phyloP scores from a whole-genome alignment of 305 asterid species.

The Plantago coronopus region DNA sequence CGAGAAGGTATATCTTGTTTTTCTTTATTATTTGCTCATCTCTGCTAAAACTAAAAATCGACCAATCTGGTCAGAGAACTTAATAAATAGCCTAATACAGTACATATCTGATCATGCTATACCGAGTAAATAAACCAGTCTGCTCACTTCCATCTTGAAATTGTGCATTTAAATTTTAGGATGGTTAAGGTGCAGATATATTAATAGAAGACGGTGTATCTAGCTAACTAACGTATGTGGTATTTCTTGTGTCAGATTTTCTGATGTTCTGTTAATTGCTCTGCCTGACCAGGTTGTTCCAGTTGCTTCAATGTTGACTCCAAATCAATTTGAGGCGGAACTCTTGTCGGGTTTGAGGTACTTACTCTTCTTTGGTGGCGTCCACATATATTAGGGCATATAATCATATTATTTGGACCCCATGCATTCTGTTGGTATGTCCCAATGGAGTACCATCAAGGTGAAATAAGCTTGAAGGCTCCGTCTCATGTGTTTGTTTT shows the following conservation, averaged over 20 bases:
- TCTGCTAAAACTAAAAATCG: conserved; percentile 12
- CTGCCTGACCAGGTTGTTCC: conserved; percentile 73
- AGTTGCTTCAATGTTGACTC: conserved; percentile 95
- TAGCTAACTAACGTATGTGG: conserved; percentile 10
- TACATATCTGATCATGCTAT: conserved; percentile 9
- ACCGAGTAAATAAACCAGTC: not conserved
- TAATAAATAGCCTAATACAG: not conserved
- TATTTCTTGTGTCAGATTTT: conserved; percentile 13
- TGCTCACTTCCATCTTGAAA: not conserved
- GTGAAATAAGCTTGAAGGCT: not conserved
- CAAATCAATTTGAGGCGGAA: conserved; percentile 98
- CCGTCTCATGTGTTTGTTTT: not conserved
- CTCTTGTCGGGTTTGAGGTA: conserved; percentile 76
- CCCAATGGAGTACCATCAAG: too few species aligned
- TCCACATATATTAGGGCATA: not conserved
- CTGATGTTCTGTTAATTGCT: conserved; percentile 21
- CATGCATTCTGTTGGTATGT: not conserved
- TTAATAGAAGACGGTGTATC: not conserved
- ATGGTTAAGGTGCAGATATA: not conserved
- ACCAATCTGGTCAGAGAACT: conserved; percentile 3
- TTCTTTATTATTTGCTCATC: conserved; percentile 12
- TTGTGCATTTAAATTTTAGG: not conserved
- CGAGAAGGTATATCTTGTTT: conserved; percentile 61
- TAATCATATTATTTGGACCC: conserved; percentile 15
- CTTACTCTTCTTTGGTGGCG: conserved; percentile 18